These are phyloP conservation scores for Chytridium lagenaria DNA, from an alignment of 371 early-diverging fungal species.

Conservation along the genomic window DNA sequence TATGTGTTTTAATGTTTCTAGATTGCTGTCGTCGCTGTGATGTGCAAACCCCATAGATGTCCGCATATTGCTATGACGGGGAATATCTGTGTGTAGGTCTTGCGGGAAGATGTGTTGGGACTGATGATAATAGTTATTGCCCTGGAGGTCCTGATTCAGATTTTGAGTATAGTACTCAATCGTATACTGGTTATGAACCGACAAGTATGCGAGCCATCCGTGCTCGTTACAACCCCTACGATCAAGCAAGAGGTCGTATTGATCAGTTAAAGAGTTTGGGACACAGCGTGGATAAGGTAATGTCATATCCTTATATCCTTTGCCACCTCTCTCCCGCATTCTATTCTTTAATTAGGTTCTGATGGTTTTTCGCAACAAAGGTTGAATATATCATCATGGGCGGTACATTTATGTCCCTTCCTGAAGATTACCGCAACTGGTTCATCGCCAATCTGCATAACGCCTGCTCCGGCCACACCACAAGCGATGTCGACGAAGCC, in stretches of 20 bases:
- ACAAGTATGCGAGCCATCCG: conserved; percentile 99
- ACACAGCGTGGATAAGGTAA: conserved; percentile 95
- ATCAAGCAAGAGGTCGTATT: conserved; percentile 96
- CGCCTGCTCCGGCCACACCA: conserved; percentile 94
- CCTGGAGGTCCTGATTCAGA: conserved; percentile 99
- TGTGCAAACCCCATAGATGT: conserved; percentile 99
- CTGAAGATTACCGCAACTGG: conserved; percentile 96
- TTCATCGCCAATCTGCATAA: conserved; percentile 99
- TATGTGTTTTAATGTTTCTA: conserved; percentile 35
- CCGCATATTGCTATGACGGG: conserved; percentile 99
- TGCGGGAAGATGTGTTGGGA: neutral
- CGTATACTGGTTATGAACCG: conserved; percentile 99
- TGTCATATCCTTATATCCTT: neutral
- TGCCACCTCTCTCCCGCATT: neutral
- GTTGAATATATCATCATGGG: conserved; percentile 99
- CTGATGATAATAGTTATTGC: conserved; percentile 76
- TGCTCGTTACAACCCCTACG: conserved; percentile 98
- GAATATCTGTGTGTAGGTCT: conserved; percentile 93
- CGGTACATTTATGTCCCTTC: conserved; percentile 99
- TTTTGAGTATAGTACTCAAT: conserved; percentile 99
- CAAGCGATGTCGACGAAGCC: conserved; percentile 96
- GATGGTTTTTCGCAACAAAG: no score
- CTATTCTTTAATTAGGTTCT: no score
- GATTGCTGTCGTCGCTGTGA: conserved; percentile 99
- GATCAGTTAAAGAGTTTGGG: conserved; percentile 97